Base-by-base conservation (phyloP, 257 asterid species). In the Fraxinus quadrangulata region DNA sequence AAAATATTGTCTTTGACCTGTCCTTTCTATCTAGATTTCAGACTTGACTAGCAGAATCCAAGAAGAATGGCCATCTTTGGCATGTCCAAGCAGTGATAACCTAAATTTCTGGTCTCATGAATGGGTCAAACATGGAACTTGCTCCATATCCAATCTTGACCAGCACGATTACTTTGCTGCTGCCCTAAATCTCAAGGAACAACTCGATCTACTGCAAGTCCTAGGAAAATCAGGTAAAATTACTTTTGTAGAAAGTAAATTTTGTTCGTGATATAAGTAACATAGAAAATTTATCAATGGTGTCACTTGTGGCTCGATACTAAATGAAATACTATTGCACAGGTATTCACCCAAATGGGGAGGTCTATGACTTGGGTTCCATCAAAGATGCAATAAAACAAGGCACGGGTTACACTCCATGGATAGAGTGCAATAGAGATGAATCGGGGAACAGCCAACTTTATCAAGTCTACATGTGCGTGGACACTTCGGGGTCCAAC, bases 61-160 rank as follows among this genome's bases (percentile, higher is more conserved):
- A 39, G 39, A 3, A 8, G 76, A 84, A 13, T 88, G 90, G 92
- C 87, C 87, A 68, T 71, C 90, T 19, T 69, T 88, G 23, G 85
- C 87, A 5, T 88, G 90, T 49, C 90, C 92, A 1, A 85, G 87
- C 39, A 67, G 82, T 17, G 73, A 79, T 23, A 74, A 81, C 73
- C 14, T 68, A 1, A 33, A 36, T 0, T 88, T 88, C 75, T 88
- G 88, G 92, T 39, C 75, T 5, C 92, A 88, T 17, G 92, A 88
- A 70, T 88, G 92, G 90, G 34, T 66, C 61, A 88, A 88, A 72
- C 89, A 86, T 26, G 92, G 90, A 2, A 88, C 92, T 0, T 88
- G 90, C 74, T 80, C 90, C 0, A 81, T 79, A 28, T 67, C 87
- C 34, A 12, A 71, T 6, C 83, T 85, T 1, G 69, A 78, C 65